A percentile compares a stretch with the other conserved stretches of the same genome.
Conservation (phyloP, 768 basidiomycete genomes). For the Tulasnella sp. region DNA sequence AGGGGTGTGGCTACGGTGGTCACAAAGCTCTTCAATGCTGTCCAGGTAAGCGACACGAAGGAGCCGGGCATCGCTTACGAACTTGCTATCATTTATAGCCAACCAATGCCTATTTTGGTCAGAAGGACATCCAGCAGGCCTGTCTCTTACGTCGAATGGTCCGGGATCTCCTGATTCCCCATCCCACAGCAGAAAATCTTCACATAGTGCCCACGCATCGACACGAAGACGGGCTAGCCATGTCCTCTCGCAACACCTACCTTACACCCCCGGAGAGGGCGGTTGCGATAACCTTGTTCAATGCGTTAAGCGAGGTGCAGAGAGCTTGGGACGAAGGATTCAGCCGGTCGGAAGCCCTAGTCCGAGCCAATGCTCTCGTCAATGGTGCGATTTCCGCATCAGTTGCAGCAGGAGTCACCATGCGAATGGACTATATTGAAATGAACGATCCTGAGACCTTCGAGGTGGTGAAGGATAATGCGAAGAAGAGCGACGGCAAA, state of each 20-base stretch:
- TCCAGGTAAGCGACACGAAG: slow-evolving; percentile 49
- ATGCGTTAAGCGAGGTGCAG: slow-evolving; percentile 52
- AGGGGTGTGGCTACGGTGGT: slow-evolving; percentile 92
- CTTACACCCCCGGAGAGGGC: slow-evolving; percentile 51
- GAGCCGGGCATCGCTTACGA: not conserved
- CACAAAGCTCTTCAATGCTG: slow-evolving; percentile 85
- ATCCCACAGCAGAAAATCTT: slow-evolving; percentile 61
- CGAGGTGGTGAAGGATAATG: slow-evolving; percentile 37
- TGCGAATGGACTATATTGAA: slow-evolving; percentile 69
- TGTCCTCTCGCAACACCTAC: slow-evolving; percentile 87
- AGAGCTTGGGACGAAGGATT: slow-evolving; percentile 40
- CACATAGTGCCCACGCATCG: slow-evolving; percentile 83
- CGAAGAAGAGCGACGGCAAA: slow-evolving; percentile 19
- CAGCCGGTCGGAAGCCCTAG: slow-evolving; percentile 28
- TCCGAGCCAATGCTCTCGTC: slow-evolving; percentile 21
- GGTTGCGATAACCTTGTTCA: slow-evolving; percentile 52
- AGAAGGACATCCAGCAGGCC: slow-evolving; percentile 97
- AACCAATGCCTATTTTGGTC: slow-evolving; percentile 87
- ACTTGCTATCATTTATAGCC: slow-evolving; percentile 40
- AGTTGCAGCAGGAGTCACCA: slow-evolving; percentile 18
- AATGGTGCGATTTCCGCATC: slow-evolving; percentile 17
- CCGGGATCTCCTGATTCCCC: slow-evolving; percentile 66
- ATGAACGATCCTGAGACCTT: slow-evolving; percentile 77
- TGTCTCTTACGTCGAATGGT: slow-evolving; percentile 68
- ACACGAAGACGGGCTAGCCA: slow-evolving; percentile 55